Conservation (phyloP, 2,329 filamentous ascomycete genomes). For the Stagonosporopsis vannaccii region DNA sequence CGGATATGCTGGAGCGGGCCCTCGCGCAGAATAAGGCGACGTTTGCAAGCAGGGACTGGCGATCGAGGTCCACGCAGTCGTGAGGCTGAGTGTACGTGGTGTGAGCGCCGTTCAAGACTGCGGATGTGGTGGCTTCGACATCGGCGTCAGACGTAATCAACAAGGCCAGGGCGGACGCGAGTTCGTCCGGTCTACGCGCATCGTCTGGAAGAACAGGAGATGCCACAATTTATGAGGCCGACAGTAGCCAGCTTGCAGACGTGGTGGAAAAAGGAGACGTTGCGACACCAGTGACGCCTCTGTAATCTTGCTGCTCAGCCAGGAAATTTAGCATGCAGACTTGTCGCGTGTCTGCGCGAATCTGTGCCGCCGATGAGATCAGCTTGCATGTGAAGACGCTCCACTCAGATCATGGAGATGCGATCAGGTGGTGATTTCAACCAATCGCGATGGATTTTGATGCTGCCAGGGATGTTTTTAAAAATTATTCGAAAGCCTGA, state of each 20-base stretch:
- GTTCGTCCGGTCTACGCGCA: slow-evolving; percentile 46
- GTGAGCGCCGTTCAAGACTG: slow-evolving; percentile 25
- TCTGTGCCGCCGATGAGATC: slow-evolving; percentile 30
- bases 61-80: slow-evolving; percentile 10
- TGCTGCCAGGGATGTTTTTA: not conserved
- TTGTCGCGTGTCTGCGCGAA: slow-evolving; percentile 29
- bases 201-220: slow-evolving; percentile 40
- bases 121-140: slow-evolving; percentile 33
- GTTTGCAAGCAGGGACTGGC: slow-evolving; percentile 29
- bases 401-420: not conserved
- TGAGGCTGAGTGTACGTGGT: slow-evolving; percentile 28
- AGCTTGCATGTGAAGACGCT: slow-evolving; percentile 27
- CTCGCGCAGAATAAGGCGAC: slow-evolving; percentile 37
- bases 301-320: slow-evolving; percentile 25
- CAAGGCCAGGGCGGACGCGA: slow-evolving; percentile 31
- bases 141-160: slow-evolving; percentile 29
- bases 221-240: slow-evolving; percentile 44
- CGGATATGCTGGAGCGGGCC: slow-evolving; percentile 56
- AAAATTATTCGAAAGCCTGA: not conserved
- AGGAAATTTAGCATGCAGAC: slow-evolving; percentile 32
- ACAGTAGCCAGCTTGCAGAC: slow-evolving; percentile 33
- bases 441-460: not conserved
- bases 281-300: slow-evolving; percentile 17
- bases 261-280: slow-evolving; percentile 20
- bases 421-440: not conserved